These are phyloP conservation scores for Maudiozyma humilis DNA, from an alignment of 1,139 yeast genomes.

Conservation along the genomic window DNA sequence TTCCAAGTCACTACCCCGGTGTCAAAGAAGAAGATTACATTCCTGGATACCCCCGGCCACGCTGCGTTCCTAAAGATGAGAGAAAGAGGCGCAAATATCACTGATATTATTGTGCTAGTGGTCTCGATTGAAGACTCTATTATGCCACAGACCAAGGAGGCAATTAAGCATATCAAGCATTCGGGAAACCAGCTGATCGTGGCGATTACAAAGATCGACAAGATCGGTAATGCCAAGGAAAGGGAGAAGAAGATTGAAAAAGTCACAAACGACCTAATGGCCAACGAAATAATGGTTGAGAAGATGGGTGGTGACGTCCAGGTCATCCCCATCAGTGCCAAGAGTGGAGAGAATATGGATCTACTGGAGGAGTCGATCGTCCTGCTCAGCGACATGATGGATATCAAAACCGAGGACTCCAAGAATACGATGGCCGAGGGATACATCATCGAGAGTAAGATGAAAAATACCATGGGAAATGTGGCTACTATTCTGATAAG, in stretches of 20 bases:
- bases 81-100: slow-evolving; percentile 89
- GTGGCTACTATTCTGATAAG: slow-evolving; percentile 78
- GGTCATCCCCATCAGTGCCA: slow-evolving; percentile 79
- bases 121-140: slow-evolving; percentile 98
- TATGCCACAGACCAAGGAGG: slow-evolving; percentile 96
- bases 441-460: slow-evolving; percentile 80
- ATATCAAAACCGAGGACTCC: slow-evolving; percentile 56
- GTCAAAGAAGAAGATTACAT: slow-evolving; percentile 71
- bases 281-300: slow-evolving; percentile 76
- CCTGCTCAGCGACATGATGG: slow-evolving; percentile 75
- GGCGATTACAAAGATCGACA: slow-evolving; percentile 89
- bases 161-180: slow-evolving; percentile 82
- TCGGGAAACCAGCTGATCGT: slow-evolving; percentile 76
- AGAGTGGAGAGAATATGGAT: slow-evolving; percentile 79
- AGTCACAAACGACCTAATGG: slow-evolving; percentile 69
- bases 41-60: slow-evolving; percentile 96
- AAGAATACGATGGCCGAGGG: slow-evolving; percentile 62
- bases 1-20: slow-evolving; percentile 75
- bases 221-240: slow-evolving; percentile 55
- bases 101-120: slow-evolving; percentile 85
- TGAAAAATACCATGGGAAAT: slow-evolving; percentile 76
- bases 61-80: slow-evolving; percentile 95
- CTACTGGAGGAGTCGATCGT: slow-evolving; percentile 83
- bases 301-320: slow-evolving; percentile 95
- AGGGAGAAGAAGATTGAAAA: slow-evolving; percentile 33